These are phyloP conservation scores for Phyllosticta citribraziliensis DNA, from an alignment of 2,329 filamentous ascomycete genomes.

Conservation along the genomic window DNA sequence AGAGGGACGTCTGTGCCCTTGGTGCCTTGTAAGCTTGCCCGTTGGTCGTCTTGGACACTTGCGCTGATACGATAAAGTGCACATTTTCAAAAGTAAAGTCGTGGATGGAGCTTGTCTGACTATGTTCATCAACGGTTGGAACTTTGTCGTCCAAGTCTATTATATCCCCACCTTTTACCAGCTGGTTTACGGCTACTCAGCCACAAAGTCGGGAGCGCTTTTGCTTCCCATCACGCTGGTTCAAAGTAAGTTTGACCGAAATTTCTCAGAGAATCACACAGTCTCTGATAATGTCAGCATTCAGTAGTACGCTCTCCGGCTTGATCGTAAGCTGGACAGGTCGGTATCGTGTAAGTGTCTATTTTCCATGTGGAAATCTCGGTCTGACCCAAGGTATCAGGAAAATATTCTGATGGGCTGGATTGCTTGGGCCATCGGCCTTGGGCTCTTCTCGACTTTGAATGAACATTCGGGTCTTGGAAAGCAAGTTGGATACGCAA, in stretches of 20 bases:
- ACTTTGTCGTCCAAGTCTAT: constrained; percentile 48
- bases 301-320: constrained; percentile 31
- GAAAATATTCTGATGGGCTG: constrained; percentile 34
- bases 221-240: constrained; percentile 36
- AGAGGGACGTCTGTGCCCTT: constrained; percentile 41
- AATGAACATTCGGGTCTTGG: constrained; percentile 30
- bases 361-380: background rate
- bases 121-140: constrained; percentile 46
- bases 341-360: constrained; percentile 2
- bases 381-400: background rate
- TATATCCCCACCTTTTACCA: constrained; percentile 36
- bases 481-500: constrained; percentile 46
- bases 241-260: constrained; percentile 37
- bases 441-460: constrained; percentile 11
- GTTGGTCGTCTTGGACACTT: background rate
- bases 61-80: constrained; percentile 23
- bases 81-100: constrained; percentile 45
- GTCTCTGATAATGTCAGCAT: background rate
- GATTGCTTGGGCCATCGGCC: constrained; percentile 7
- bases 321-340: constrained; percentile 42
- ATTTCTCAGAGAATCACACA: constrained; percentile 12
- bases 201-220: constrained; percentile 34
- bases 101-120: constrained; percentile 45
- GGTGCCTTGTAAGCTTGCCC: constrained; percentile 31
- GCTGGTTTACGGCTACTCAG: constrained; percentile 29